A percentile compares a stretch with the other conserved stretches of the same genome.
Conservation (phyloP, 495 filamentous ascomycete species). For the Hypoxylon crocopeplum region DNA sequence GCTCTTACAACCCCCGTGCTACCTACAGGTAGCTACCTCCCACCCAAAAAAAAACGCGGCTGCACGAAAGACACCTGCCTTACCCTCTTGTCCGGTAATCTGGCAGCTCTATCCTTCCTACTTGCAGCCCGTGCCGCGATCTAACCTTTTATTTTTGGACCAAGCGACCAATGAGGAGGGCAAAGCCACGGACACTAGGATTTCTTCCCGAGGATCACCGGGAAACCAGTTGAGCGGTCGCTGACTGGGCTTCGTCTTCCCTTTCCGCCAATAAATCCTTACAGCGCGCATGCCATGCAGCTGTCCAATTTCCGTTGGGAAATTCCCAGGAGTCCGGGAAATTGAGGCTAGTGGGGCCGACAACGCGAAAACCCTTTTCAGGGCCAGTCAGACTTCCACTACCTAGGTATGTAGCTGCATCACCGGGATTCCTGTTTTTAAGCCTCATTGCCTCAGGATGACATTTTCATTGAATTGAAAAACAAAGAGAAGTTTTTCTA, state of each 20-base stretch:
- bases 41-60: conserved; percentile 17
- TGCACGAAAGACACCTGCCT: conserved; percentile 16
- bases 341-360: conserved; percentile 16
- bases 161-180: conserved; percentile 22
- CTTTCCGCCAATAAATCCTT: conserved; percentile 6
- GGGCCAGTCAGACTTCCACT: conserved; percentile 16
- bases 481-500: neutral
- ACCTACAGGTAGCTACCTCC: neutral
- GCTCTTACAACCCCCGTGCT: neutral
- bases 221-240: neutral
- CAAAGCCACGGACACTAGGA: conserved; percentile 7
- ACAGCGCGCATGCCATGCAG: conserved; percentile 5
- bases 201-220: conserved; percentile 17
- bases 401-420: too few species aligned
- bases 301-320: conserved; percentile 31
- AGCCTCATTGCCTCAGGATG: neutral
- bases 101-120: conserved; percentile 15
- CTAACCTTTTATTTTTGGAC: conserved; percentile 23
- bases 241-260: neutral
- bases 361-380: too few species aligned
- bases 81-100: conserved; percentile 9
- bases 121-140: conserved; percentile 27
- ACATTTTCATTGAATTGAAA: neutral
- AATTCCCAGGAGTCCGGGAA: conserved; percentile 22
- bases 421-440: neutral